Base-by-base conservation (phyloP, 1,139 yeast species). In the Yamadazyma songkhlaensis region DNA sequence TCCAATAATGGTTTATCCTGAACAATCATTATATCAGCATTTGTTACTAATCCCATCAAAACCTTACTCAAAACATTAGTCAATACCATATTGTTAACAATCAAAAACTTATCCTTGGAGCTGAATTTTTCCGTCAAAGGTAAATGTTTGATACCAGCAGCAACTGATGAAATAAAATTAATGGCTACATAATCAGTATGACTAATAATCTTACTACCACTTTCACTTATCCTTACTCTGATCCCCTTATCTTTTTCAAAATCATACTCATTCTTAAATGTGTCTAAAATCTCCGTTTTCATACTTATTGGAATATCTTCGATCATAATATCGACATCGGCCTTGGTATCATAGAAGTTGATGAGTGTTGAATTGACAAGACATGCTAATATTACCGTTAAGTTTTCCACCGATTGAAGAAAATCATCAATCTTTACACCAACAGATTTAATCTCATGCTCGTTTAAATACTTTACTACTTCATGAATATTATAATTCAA, bases 111-210 rank as follows among this genome's bases (percentile, higher is more conserved):
- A 47, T 83, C 89, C 0, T 54, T 45, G 0, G 50, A 37, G 2
- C 48, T 48, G 45, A 81, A 55, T 15, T 61, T 62, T 34, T 74
- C 70, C 0, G 60, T 61, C 5, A 61, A 40, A 0, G 90, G 87
- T 22, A 82, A 59, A 15, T 78, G 78, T 54, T 77, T 79, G 32
- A 83, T 61, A 32, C 78, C 73, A 0, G 87, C 69, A 0, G 89
- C 83, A 11, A 82, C 62, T 1, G 82, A 67, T 44, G 87, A 77
- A 10, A 82, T 81, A 38, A 84, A 62, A 48, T 79, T 81, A 42
- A 76, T 64, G 43, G 82, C 88, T 12, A 79, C 74, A 53, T 74
- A 84, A 14, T 58, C 65, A 8, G 61, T 55, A 13, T 54, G 49
- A 1, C 62, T 49, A 12, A 52, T 36, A 6, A 60, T 52, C 24